phyloP scores from a whole-genome alignment of 2,329 filamentous ascomycete genomes.

The Microdochium paspali region DNA sequence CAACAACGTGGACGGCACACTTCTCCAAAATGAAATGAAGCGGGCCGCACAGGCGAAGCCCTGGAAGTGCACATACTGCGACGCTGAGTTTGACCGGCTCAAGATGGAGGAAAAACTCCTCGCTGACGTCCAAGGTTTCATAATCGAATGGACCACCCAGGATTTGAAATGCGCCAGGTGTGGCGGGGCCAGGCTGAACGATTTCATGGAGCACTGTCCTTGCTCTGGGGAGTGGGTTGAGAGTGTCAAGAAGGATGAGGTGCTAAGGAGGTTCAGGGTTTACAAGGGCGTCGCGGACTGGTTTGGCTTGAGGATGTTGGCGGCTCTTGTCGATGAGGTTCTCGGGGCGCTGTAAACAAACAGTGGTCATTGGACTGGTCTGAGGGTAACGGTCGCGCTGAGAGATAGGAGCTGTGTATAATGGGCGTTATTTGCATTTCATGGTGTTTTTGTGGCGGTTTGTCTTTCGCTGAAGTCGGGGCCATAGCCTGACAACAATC shows the following conservation, averaged over 20 bases:
- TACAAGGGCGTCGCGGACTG: slow-evolving; percentile 66
- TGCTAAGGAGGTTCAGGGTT: slow-evolving; percentile 57
- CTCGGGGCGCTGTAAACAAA: slow-evolving; percentile 11
- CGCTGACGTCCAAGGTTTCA: slow-evolving; percentile 61
- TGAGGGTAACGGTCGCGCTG: no score
- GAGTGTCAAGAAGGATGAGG: slow-evolving; percentile 57
- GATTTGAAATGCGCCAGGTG: slow-evolving; percentile 73
- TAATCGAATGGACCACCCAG: slow-evolving; percentile 78
- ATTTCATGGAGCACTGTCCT: slow-evolving; percentile 93
- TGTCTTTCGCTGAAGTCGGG: no score
- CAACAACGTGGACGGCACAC: slow-evolving; percentile 3
- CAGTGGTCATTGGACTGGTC: background rate
- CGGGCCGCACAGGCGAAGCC: slow-evolving; percentile 26
- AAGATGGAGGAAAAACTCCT: slow-evolving; percentile 78
- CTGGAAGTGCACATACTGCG: slow-evolving; percentile 74
- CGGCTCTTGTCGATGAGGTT: slow-evolving; percentile 61
- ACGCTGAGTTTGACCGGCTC: slow-evolving; percentile 66
- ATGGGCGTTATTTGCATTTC: no score
- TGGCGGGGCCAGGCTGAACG: slow-evolving; percentile 71
- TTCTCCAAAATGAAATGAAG: slow-evolving; percentile 8
- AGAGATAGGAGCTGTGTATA: no score
- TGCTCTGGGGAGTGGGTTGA: slow-evolving; percentile 82
- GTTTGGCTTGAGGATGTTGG: slow-evolving; percentile 76
- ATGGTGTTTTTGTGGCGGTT: no score
- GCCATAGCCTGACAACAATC: no score